Evolutionary conservation across 305 asterid species (phyloP), one percentile per base, ranked within the genome.

Genomic region (Withania somnifera): DNA sequence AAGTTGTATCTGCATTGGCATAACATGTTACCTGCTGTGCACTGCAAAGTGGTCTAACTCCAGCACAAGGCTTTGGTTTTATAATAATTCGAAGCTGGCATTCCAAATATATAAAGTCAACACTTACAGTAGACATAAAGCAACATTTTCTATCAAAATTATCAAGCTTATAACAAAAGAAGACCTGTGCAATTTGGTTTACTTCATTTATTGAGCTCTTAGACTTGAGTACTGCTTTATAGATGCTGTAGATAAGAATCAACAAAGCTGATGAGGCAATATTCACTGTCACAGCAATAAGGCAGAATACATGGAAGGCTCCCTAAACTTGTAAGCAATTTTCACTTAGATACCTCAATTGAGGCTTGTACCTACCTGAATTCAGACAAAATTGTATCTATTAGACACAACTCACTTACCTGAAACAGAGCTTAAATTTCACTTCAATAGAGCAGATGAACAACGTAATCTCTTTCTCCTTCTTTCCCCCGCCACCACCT

Each of bases 131-230:
- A 61, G 14, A 26, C 51, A 82, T 34, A 68, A 20, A 58, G 68
- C 80, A 83, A 86, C 22, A 76, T 82, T 79, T 76, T 11, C 81
- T 68, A 82, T 75, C 80, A 79, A 47, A 79, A 28, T 45, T 80
- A 63, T 81, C 82, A 60, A 42, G 86, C 88, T 75, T 83, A 69
- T 32, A 73, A 54, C 75, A 71, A 53, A 78, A 81, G 81, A 84
- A 79, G 80, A 95, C 98, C 98, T 93, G 98, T 63, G 95, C 95
- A 82, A 90, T 90, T 91, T 93, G 98, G 87, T 93, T 93, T 80
- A 95, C 95, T 87, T 93, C 98, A 73, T 91, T 91, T 88, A 95
- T 92, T 19, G 95, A 91, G 88, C 94, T 83, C 87, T 90, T 91
- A 64, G 98, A 90, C 88, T 95, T 92, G 82, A 88, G 85, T 77